Evolutionary conservation across 2,329 filamentous ascomycete genomes (phyloP).

Genomic region (Colletotrichum trifolii): DNA sequence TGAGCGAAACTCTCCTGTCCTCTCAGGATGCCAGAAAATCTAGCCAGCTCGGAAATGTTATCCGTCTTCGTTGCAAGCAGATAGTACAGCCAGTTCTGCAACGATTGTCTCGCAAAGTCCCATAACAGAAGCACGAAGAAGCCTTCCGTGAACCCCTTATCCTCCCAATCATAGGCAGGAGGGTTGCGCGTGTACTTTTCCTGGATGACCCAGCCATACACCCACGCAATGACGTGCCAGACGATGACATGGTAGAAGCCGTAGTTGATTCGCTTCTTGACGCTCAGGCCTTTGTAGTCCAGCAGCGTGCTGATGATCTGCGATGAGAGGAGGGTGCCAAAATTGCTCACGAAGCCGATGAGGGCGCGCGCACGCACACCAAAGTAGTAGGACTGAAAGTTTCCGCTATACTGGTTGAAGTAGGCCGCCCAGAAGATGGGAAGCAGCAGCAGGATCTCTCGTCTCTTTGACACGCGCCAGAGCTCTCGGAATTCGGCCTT

Average conservation of each 20-base stretch:
- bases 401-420: constrained; percentile 50
- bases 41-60: constrained; percentile 63
- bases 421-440: constrained; percentile 44
- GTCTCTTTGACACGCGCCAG: constrained; percentile 34
- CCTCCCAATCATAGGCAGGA: constrained; percentile 53
- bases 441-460: constrained; percentile 40
- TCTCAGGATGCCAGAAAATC: constrained; percentile 52
- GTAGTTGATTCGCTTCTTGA: constrained; percentile 54
- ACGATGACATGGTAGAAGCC: constrained; percentile 59
- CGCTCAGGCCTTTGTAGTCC: constrained; percentile 50
- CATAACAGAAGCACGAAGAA: constrained; percentile 61
- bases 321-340: constrained; percentile 52
- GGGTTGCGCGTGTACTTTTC: constrained; percentile 58
- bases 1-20: constrained; percentile 55
- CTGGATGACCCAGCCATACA: constrained; percentile 64
- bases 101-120: constrained; percentile 61
- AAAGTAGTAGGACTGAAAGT: constrained; percentile 57
- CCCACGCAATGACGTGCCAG: constrained; percentile 59
- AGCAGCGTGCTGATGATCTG: constrained; percentile 56
- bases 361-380: constrained; percentile 56
- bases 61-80: constrained; percentile 65
- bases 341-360: constrained; percentile 55
- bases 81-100: constrained; percentile 69
- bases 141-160: constrained; percentile 56
- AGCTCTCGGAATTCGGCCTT: constrained; percentile 41